Evolutionary conservation across 352 stramenopile genomes (phyloP), one percentile per base, ranked within the genome.

Genomic region (Globisporangium megalacanthum): DNA sequence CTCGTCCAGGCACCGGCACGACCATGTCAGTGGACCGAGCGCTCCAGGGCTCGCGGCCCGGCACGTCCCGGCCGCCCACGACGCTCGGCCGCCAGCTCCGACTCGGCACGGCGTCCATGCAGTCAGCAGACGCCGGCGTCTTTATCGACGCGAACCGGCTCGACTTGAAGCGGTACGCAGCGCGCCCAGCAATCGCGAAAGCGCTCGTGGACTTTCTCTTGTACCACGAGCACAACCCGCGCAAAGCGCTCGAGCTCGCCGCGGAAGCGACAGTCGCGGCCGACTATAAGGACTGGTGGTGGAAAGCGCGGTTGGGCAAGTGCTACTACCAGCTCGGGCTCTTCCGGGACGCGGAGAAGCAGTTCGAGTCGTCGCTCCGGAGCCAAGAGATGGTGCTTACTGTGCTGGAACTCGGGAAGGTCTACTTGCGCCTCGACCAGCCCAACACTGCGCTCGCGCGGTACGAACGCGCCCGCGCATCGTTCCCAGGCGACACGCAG

Each of bases 281-380:
- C 4, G 86, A 95, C 41, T 98, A 93, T 65, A 93, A 96, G 63
- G 87, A 96, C 66, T 98, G 92, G 92, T 98, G 88, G 88, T 98
- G 93, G 93, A 98, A 98, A 62, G 78, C 82, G n/a, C 76, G 89
- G 9, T 64, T 98, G 17, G 93, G 89, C 39, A 97, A 97, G 64
- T 97, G 89, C 71, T 98, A 98, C 75, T 97, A 97, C 66, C 90
- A 97, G 58, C 68, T 98, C 6, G 88, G 92, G 10, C 74, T 98
- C 22, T 91, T 96, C 45, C 84, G 93, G 17, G 93, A 98, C 49
- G 92, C 93, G 6, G 93, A 98, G 71, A 92, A 96, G 71, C 91
- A 98, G 65, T 93, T 97, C 42, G 80, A 94, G 66, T 96, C 82
- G 49, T 84, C 86, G 14, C 49, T 98, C 55, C 77, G 85, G 10